Evolutionary conservation across 805 yeast species (phyloP).

Genomic region (Ogataea philodendri): DNA sequence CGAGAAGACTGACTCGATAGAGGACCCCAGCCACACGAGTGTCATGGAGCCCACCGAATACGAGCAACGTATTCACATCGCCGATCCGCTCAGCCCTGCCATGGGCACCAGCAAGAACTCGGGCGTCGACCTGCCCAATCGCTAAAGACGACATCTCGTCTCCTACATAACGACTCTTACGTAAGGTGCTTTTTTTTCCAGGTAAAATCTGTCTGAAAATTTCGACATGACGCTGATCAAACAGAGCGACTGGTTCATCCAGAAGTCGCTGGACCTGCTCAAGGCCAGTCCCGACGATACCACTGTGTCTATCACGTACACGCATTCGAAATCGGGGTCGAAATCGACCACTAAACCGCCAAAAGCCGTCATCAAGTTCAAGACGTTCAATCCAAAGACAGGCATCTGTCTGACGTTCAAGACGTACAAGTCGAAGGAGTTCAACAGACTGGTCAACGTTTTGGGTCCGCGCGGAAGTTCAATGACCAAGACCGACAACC

Average conservation of each 20-base stretch:
- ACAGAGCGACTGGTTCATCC: slow-evolving; percentile 32
- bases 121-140: neutral
- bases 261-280: slow-evolving; percentile 29
- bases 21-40: slow-evolving; percentile 2
- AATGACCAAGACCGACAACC: slow-evolving; percentile 27
- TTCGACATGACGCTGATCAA: slow-evolving; percentile 6
- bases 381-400: slow-evolving; percentile 60
- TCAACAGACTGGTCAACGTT: slow-evolving; percentile 68
- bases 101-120: slow-evolving; percentile 8
- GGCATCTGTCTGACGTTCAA: slow-evolving; percentile 60
- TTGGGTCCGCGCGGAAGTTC: slow-evolving; percentile 63
- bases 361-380: slow-evolving; percentile 44
- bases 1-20: slow-evolving; percentile 6
- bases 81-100: no score
- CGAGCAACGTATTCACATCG: slow-evolving; percentile 18
- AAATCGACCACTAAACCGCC: slow-evolving; percentile 15
- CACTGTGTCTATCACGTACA: slow-evolving; percentile 34
- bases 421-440: slow-evolving; percentile 66
- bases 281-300: slow-evolving; percentile 31
- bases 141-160: neutral
- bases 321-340: slow-evolving; percentile 27
- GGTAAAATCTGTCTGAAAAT: slow-evolving; percentile 2
- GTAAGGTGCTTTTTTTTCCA: no score
- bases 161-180: no score
- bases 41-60: slow-evolving; percentile 21